Conservation (phyloP, 139 green algal species). For the Desmodesmus armatus region DNA sequence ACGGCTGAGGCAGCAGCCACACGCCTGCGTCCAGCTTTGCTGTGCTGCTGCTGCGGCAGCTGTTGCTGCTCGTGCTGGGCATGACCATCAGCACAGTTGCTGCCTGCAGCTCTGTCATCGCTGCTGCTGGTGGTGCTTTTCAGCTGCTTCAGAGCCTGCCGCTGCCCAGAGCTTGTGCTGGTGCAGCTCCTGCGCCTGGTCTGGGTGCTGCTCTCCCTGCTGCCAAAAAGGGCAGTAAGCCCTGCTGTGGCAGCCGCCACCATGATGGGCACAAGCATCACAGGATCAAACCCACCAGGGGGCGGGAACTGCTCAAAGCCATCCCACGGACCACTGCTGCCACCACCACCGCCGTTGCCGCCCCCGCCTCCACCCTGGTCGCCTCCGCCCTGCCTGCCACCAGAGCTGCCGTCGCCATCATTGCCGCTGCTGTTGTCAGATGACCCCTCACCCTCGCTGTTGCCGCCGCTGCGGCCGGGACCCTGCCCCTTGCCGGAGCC, state of each 20-base stretch:
- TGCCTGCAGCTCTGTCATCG: no score
- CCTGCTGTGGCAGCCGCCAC: conserved; percentile 8
- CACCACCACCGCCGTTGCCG: not conserved
- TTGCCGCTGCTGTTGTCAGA: not conserved
- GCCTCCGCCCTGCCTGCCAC: not conserved
- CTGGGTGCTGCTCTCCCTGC: not conserved
- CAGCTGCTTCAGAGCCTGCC: not conserved
- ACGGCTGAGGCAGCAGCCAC: not conserved
- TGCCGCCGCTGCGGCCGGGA: not conserved
- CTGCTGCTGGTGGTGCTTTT: not conserved
- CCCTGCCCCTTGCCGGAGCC: not conserved
- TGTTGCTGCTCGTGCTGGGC: not conserved
- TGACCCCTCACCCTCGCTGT: not conserved
- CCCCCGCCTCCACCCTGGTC: not conserved
- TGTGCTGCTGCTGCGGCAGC: not conserved
- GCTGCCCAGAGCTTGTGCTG: not conserved
- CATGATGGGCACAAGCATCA: conserved; percentile 38
- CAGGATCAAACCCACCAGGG: conserved; percentile 19
- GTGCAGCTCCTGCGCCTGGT: not conserved
- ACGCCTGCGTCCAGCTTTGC: not conserved
- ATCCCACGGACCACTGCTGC: conserved; percentile 16
- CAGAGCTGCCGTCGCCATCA: not conserved
- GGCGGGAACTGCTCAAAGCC: conserved; percentile 43
- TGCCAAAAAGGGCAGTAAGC: not conserved
- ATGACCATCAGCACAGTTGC: no score